phyloP scores from a whole-genome alignment of 2,329 filamentous ascomycete genomes.

The Cladosporium sp. region DNA sequence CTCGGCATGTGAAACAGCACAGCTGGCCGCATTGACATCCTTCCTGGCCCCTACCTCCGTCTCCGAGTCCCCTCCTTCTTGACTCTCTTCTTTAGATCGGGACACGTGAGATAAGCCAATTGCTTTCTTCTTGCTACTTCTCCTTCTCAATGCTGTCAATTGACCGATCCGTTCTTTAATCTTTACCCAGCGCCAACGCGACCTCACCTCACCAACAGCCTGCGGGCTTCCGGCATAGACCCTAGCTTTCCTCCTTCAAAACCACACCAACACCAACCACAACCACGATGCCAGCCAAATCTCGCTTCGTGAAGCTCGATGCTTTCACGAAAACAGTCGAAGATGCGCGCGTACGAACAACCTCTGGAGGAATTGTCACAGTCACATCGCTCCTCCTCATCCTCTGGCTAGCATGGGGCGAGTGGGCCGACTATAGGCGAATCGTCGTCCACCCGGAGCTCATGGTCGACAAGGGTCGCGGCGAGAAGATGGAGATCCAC shows the following conservation, averaged over 20 bases:
- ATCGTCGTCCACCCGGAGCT: constrained; percentile 87
- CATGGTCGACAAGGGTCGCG: constrained; percentile 94
- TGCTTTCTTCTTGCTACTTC: neutral
- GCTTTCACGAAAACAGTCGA: constrained; percentile 99
- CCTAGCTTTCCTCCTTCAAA: neutral
- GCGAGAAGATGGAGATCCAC: constrained; percentile 98
- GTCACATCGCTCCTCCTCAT: constrained; percentile 87
- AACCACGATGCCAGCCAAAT: constrained; percentile 75
- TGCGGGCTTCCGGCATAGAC: constrained; percentile 7
- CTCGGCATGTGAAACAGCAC: constrained; percentile 5
- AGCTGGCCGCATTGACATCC: constrained; percentile 5
- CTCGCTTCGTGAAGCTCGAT: constrained; percentile 92
- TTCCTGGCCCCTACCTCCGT: neutral
- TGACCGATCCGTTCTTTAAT: constrained; percentile 14
- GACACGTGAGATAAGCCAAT: constrained; percentile 7
- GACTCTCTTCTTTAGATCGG: neutral
- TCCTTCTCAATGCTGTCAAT: constrained; percentile 6
- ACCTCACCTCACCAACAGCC: neutral
- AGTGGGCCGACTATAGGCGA: constrained; percentile 91
- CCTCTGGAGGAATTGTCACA: constrained; percentile 42
- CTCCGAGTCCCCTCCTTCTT: neutral
- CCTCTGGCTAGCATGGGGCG: constrained; percentile 84
- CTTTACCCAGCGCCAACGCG: neutral
- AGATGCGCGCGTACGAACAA: constrained; percentile 80
- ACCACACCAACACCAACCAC: neutral